phyloP scores from a whole-genome alignment of 805 yeast genomes.

The Millerozyma miso region DNA sequence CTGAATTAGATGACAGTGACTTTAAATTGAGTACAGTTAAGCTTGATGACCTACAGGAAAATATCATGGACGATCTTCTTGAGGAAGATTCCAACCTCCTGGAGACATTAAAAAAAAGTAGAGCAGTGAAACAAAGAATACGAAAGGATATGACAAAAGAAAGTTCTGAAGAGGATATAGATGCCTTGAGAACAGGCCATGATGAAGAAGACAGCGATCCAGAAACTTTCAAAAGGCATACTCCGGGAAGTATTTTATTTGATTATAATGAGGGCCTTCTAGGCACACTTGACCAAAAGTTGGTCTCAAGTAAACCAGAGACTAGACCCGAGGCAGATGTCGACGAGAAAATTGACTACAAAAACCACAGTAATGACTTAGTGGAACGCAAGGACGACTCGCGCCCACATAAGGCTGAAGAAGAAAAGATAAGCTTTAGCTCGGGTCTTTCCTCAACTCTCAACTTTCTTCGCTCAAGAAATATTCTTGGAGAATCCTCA shows the following conservation, averaged over 20 bases:
- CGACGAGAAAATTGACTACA: neutral
- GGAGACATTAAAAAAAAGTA: conserved; percentile 12
- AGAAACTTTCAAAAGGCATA: neutral
- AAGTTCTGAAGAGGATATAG: conserved; percentile 36
- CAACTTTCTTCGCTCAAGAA: conserved; percentile 20
- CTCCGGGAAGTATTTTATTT: neutral
- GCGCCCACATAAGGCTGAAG: neutral
- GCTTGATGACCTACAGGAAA: conserved; percentile 25
- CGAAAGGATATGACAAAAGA: conserved; percentile 26
- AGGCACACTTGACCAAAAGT: neutral
- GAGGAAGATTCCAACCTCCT: conserved; percentile 26
- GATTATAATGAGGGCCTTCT: neutral
- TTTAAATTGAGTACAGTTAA: conserved; percentile 16
- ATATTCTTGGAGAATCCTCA: conserved; percentile 11
- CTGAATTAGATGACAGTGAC: conserved; percentile 10
- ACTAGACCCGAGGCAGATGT: neutral
- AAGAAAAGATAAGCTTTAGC: conserved; percentile 11
- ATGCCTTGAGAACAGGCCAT: neutral
- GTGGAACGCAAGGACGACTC: neutral
- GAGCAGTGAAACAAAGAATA: conserved; percentile 23
- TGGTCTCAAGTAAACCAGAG: neutral
- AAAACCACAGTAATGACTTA: neutral
- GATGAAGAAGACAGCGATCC: neutral
- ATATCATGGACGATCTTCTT: conserved; percentile 18
- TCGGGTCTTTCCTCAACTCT: conserved; percentile 25